These are phyloP conservation scores for Setomelanomma holmii DNA, from an alignment of 2,329 filamentous ascomycete genomes.

Conservation along the genomic window DNA sequence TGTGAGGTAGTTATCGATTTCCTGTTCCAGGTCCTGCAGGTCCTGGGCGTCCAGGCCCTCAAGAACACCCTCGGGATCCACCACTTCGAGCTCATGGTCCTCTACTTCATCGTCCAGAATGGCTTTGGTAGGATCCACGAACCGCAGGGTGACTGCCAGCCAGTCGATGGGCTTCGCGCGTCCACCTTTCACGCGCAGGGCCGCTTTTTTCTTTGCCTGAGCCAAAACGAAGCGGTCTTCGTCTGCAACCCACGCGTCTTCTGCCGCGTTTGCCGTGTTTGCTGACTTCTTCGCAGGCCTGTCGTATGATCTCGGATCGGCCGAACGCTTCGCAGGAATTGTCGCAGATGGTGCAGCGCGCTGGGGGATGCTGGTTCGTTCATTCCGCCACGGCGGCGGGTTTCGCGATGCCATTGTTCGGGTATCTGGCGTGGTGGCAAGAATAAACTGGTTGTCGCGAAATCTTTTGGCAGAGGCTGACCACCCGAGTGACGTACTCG, in stretches of 20 bases:
- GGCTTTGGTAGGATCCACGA: conserved; percentile 84
- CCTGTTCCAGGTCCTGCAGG: conserved; percentile 78
- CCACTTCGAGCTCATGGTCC: conserved; percentile 75
- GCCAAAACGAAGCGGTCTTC: conserved; percentile 96
- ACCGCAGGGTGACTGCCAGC: conserved; percentile 87
- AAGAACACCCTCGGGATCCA: conserved; percentile 82
- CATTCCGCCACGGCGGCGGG: conserved; percentile 43
- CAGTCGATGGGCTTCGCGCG: conserved; percentile 93
- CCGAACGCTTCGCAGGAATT: conserved; percentile 53
- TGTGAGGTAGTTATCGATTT: conserved; percentile 79
- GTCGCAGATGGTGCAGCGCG: conserved; percentile 39
- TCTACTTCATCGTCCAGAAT: conserved; percentile 81
- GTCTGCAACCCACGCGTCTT: conserved; percentile 79
- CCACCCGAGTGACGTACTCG: conserved; percentile 23
- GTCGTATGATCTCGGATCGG: conserved; percentile 40
- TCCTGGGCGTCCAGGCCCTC: conserved; percentile 72
- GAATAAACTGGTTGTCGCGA: neutral
- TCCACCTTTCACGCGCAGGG: conserved; percentile 89
- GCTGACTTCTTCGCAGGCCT: conserved; percentile 50
- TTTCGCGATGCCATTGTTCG: conserved; percentile 41
- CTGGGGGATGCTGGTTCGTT: conserved; percentile 26
- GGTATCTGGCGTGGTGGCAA: neutral
- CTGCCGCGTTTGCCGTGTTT: conserved; percentile 54
- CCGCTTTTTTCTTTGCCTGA: conserved; percentile 97
- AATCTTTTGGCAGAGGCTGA: neutral